A percentile compares a stretch with the other conserved stretches of the same genome.
These are phyloP conservation scores for Ilyonectria sp. DNA, from an alignment of 2,329 filamentous ascomycete species.

Conservation along the genomic window DNA sequence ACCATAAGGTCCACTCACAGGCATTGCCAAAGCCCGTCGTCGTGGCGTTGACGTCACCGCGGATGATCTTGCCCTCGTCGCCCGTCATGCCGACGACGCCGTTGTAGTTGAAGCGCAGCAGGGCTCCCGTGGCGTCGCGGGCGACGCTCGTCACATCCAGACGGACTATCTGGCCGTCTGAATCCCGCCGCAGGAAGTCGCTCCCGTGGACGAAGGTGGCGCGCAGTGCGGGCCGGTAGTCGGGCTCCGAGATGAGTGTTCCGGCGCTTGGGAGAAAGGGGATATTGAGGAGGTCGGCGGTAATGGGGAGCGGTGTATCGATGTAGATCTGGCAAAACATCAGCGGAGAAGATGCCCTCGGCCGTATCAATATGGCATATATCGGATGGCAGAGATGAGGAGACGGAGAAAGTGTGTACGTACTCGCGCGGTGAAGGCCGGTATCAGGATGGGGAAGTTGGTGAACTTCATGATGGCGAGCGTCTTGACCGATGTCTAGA, in stretches of 20 bases:
- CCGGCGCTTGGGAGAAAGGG: conserved; percentile 51
- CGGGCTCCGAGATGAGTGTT: conserved; percentile 54
- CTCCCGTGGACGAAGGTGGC: conserved; percentile 57
- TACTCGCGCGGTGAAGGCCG: conserved; percentile 57
- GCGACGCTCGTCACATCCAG: conserved; percentile 57
- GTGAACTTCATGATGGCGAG: conserved; percentile 49
- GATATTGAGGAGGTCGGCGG: conserved; percentile 52
- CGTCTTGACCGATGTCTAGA: conserved; percentile 14
- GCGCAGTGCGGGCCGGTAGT: conserved; percentile 54
- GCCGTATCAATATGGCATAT: not conserved
- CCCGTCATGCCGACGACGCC: conserved; percentile 55
- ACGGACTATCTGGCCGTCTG: conserved; percentile 54
- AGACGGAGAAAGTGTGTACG: conserved; percentile 22
- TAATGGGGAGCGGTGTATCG: conserved; percentile 52
- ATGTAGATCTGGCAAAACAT: conserved; percentile 50
- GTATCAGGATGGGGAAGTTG: conserved; percentile 55
- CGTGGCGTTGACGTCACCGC: conserved; percentile 53
- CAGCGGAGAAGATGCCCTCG: conserved; percentile 10
- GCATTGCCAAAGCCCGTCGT: conserved; percentile 58
- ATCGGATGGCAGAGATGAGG: not conserved
- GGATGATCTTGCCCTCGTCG: conserved; percentile 53
- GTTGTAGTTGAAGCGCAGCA: conserved; percentile 56
- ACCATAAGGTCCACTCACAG: conserved; percentile 48
- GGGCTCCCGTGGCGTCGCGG: conserved; percentile 50
- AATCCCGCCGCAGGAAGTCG: conserved; percentile 59